phyloP scores from a whole-genome alignment of 768 basidiomycete genomes.

The Mycena leptocephala region DNA sequence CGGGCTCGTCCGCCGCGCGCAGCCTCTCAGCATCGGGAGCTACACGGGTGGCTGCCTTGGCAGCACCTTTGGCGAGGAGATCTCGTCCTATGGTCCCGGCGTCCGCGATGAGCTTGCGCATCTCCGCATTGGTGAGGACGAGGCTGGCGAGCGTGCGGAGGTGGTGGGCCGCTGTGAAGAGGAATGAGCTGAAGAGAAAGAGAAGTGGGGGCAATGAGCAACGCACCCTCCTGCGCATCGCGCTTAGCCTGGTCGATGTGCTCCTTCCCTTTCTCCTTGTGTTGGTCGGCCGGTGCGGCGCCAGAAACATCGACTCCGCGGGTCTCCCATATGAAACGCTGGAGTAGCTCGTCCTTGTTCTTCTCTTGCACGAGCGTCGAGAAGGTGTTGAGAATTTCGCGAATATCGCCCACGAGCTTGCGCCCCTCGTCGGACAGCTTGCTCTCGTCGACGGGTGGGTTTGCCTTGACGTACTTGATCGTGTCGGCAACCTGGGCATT shows the following conservation, averaged over 20 bases:
- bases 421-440: constrained; percentile 85
- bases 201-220: neutral
- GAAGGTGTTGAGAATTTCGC: constrained; percentile 82
- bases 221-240: constrained; percentile 76
- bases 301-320: constrained; percentile 60
- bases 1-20: constrained; percentile 76
- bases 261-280: constrained; percentile 41
- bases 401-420: constrained; percentile 81
- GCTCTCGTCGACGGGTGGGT: constrained; percentile 71
- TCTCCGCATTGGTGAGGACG: constrained; percentile 93
- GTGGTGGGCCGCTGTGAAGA: constrained; percentile 78
- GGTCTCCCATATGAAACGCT: constrained; percentile 92
- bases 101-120: constrained; percentile 90
- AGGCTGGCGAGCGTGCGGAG: constrained; percentile 91
- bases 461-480: constrained; percentile 75
- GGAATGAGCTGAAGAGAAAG: neutral
- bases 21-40: constrained; percentile 79
- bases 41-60: constrained; percentile 78
- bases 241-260: constrained; percentile 49
- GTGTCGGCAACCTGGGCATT: constrained; percentile 86
- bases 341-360: constrained; percentile 93
- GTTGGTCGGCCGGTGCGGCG: constrained; percentile 44
- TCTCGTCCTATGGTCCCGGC: constrained; percentile 87
- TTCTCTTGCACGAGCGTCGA: constrained; percentile 79
- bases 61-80: constrained; percentile 81